Evolutionary conservation across 148 eudicot genomes (phyloP), one percentile per base, ranked within the genome.

Genomic region (Mesembryanthemum crystallinum): DNA sequence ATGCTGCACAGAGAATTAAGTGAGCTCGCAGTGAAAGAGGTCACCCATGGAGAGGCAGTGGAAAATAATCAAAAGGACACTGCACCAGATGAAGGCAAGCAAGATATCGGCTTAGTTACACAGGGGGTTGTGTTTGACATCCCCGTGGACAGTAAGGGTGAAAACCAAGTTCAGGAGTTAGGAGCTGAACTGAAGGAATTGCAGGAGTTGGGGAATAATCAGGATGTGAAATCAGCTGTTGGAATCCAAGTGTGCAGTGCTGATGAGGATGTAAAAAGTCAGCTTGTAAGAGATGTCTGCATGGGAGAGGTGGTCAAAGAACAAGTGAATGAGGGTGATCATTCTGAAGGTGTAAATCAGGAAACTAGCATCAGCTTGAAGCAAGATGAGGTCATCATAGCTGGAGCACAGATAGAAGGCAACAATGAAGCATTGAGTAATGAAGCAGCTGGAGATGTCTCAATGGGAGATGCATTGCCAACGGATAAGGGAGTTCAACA

Each of bases 21-120:
- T 64, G 82, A 67, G 63, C 60, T 67, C 58, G 74, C 71, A 29
- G 74, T 71, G 52, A 71, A 82, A 60, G 80, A 71, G n/a, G 76
- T 52, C 27, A 20, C 29, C 7, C 78, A 35, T 47, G 69, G 25
- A 29, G 78, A 74, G 73, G 29, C 69, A 21, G 13, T 25, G 71
- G 73, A 64, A 18, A 29, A 33, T 58, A 27, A 72, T 30, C 65
- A 43, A 23, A n/a, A 71, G 23, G 63, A 35, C 43, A 18, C 71
- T 72, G 43, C 28, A 58, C 47, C 47, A 20, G 67, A 49, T 61
- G 78, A 74, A 61, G 75, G 59, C 25, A 77, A 73, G 80, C 69
- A 71, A 24, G 63, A 73, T 60, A 32, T 23, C 10, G 73, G 73
- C 24, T 67, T 58, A 64, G 23, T 57, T 42, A 43, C 67, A 67